phyloP scores from a whole-genome alignment of 202 grass and related monocot species.

The Carex arenaria region DNA sequence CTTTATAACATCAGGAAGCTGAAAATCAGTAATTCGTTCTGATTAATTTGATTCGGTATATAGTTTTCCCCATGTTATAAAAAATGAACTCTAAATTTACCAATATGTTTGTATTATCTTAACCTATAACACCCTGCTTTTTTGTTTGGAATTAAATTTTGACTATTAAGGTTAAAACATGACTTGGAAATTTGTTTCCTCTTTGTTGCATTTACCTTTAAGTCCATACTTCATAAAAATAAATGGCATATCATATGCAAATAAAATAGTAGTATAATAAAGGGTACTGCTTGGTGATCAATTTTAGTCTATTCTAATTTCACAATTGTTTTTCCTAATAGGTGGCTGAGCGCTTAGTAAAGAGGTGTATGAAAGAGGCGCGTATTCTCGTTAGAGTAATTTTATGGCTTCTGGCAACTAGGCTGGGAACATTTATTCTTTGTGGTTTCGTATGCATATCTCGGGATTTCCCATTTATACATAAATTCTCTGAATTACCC shows the following conservation, averaged over 20 bases:
- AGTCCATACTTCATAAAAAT: background rate
- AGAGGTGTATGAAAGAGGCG: slow-evolving; percentile 46
- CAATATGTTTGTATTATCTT: background rate
- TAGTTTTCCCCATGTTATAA: background rate
- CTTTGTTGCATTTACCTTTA: background rate
- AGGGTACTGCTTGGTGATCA: background rate
- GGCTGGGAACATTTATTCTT: slow-evolving; percentile 60
- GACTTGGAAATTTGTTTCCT: background rate
- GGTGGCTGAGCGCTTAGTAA: slow-evolving; percentile 64
- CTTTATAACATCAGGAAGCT: background rate
- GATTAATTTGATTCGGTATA: background rate
- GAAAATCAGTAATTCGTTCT: background rate
- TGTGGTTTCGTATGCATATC: slow-evolving; percentile 53
- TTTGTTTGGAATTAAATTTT: background rate
- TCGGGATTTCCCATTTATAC: slow-evolving; percentile 47
- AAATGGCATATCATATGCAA: background rate
- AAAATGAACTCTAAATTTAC: background rate
- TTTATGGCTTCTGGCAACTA: slow-evolving; percentile 69
- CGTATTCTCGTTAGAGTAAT: slow-evolving; percentile 45
- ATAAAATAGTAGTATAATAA: background rate
- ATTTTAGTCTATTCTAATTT: background rate
- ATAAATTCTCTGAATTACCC: slow-evolving; percentile 55
- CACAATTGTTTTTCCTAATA: slow-evolving; percentile 11
- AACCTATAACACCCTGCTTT: background rate
- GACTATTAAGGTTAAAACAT: background rate